These are phyloP conservation scores for Pichia norvegensis DNA, from an alignment of 1,139 yeast genomes.

Conservation along the genomic window DNA sequence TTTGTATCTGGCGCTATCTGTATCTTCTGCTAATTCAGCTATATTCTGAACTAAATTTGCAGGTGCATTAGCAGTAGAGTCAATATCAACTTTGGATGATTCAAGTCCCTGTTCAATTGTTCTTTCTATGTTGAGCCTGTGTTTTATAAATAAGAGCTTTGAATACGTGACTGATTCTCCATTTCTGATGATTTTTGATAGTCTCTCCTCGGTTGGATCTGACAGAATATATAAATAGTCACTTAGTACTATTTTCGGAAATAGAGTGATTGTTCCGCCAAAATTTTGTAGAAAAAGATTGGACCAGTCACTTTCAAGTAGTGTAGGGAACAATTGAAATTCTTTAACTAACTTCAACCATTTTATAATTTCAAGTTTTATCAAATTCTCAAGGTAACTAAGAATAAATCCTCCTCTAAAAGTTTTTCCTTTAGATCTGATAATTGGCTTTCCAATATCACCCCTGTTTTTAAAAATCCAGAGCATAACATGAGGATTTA, in stretches of 20 bases:
- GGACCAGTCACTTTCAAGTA: slow-evolving; percentile 76
- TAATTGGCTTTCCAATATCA: slow-evolving; percentile 72
- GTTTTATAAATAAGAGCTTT: slow-evolving; percentile 53
- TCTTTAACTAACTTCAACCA: slow-evolving; percentile 65
- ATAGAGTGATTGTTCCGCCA: slow-evolving; percentile 67
- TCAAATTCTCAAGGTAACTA: slow-evolving; percentile 61
- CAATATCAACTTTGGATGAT: slow-evolving; percentile 10
- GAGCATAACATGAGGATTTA: slow-evolving; percentile 71
- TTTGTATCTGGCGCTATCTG: slow-evolving; percentile 1
- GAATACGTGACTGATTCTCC: slow-evolving; percentile 69
- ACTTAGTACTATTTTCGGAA: slow-evolving; percentile 55
- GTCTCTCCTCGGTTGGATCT: slow-evolving; percentile 56
- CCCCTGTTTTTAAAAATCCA: slow-evolving; percentile 78
- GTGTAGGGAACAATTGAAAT: slow-evolving; percentile 59
- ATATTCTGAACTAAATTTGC: slow-evolving; percentile 8
- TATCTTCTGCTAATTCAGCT: slow-evolving; percentile 5
- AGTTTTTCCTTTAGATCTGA: slow-evolving; percentile 48
- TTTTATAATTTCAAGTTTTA: slow-evolving; percentile 64
- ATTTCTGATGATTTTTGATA: slow-evolving; percentile 48
- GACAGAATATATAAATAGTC: slow-evolving; percentile 62
- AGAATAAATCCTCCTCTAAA: slow-evolving; percentile 74
- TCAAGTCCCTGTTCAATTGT: slow-evolving; percentile 46
- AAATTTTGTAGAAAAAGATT: slow-evolving; percentile 67
- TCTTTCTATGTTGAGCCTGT: slow-evolving; percentile 56
- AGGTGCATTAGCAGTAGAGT: slow-evolving; percentile 11